Evolutionary conservation across 371 early-diverging fungal species (phyloP), one percentile per base, ranked within the genome.

Genomic region (Apophysomyces ossiformis): DNA sequence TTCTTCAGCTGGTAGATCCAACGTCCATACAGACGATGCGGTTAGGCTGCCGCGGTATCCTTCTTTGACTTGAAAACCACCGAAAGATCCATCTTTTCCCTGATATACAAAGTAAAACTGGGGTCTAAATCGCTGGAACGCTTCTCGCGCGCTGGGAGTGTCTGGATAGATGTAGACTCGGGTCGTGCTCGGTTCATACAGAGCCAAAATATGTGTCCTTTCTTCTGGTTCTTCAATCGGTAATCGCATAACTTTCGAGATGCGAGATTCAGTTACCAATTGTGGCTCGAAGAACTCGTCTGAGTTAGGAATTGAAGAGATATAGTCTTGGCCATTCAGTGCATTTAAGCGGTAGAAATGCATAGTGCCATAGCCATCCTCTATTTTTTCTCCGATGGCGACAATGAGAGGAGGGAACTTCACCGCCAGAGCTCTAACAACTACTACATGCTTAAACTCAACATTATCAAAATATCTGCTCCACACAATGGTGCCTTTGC

Each of bases 401-500:
- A 89, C 94, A 26, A 95, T 75, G 15, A 94, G 67, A 13, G 96
- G 93, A 2, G 94, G 93, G 37, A 88, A 80, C 56, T 90, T 89
- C 37, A 92, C 90, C 38, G 85, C 78, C 5, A 63, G 59, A 12
- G 89, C 80, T 12, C 95, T 86, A 6, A 94, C 86, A 13, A 88
- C 70, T 57, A 88, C 69, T 1, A 94, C 18, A 37, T 88, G 72
- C 7, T 75, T 70, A 57, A 90, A 84, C 0, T 79, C 70, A 18
- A 84, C 77, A 21, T 67, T 62, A 18, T 70, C 73, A 8, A 79
- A 60, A 57, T 79, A 79, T 16, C 81, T 69, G 18, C 88, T 84
- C 98, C 98, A 97, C 2, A 93, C 83, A 59, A 88, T 81, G 38
- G 83, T 69, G 1, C 96, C 96, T 45, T 83, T 80, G 46, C 75